Conservation (phyloP, 108 stramenopile genomes). For the Pseudonitzschia multiseries region DNA sequence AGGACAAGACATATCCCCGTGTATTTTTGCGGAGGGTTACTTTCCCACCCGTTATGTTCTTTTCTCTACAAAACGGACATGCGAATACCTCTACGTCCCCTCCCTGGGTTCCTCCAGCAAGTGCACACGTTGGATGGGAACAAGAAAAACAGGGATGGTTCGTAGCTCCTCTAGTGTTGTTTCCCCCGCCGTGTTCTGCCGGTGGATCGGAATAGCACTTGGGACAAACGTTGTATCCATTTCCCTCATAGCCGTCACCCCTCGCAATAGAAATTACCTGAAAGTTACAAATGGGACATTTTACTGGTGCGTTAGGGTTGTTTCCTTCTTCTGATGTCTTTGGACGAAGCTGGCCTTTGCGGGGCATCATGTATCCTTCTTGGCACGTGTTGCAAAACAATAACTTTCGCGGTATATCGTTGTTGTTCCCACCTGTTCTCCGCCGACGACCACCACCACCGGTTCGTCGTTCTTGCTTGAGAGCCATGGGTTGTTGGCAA, state of each 20-base stretch:
- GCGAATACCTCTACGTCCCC: conserved; percentile 68
- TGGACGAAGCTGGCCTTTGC: conserved; percentile 47
- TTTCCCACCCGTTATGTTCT: conserved; percentile 33
- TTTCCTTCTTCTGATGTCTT: conserved; percentile 44
- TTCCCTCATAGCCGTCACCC: conserved; percentile 66
- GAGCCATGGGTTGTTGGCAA: conserved; percentile 58
- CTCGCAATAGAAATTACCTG: conserved; percentile 58
- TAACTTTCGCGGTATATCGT: conserved; percentile 46
- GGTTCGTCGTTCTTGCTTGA: conserved; percentile 58
- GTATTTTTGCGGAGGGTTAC: conserved; percentile 55
- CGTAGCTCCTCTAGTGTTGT: conserved; percentile 17
- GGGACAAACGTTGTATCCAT: conserved; percentile 70
- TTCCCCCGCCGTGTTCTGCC: conserved; percentile 60
- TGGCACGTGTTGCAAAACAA: conserved; percentile 71
- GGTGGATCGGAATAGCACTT: conserved; percentile 80
- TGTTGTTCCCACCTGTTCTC: conserved; percentile 23
- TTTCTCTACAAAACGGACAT: conserved; percentile 75
- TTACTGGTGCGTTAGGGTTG: conserved; percentile 37
- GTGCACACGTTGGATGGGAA: conserved; percentile 64
- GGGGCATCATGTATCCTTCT: conserved; percentile 58
- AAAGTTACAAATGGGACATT: conserved; percentile 81
- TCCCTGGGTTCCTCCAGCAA: conserved; percentile 67
- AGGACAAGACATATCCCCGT: conserved; percentile 60
- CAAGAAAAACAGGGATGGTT: conserved; percentile 79
- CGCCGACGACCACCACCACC: conserved; percentile 23